Evolutionary conservation across 1,284 basidiomycete genomes (phyloP), one percentile per base, ranked within the genome.

Genomic region (Malassezia slooffiae): DNA sequence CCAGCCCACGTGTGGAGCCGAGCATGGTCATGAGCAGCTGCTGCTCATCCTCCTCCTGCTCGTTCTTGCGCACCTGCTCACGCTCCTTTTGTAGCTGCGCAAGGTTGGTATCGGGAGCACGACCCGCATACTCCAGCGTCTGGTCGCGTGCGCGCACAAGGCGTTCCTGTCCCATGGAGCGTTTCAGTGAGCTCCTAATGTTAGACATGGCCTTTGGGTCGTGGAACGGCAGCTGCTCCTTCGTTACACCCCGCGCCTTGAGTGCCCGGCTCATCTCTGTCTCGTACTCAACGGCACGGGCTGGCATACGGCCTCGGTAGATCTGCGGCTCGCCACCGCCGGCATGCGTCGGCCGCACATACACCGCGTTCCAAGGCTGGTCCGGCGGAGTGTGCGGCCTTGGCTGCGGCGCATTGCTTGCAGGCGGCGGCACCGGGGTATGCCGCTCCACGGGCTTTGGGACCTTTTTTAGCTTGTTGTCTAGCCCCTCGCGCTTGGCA

Each of bases 191-290:
- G 1, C 35, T 19, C 3, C 44, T 38, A 8, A 46, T 20, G 11
- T 41, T 20, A 17, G 27, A 20, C 44, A 46, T 46, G 27, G 45
- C 34, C 43, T 75, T 74, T 12, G 79, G 75, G 52, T 80, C 76
- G 3, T 74, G 59, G 0, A 73, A 24, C 3, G 59, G 55, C 0
- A 61, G 35, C 1, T 36, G 15, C 1, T 44, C 11, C 1, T 44
- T 28, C 10, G 53, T 48, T 15, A 64, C 21, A 1, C 57, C 60
- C 3, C 47, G 50, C 2, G 41, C 38, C 26, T 53, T 43, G 16
- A 62, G 48, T 19, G 56, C 52, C 16, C 19, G 27, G 3, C 50
- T 31, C 19, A 53, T 41, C 9, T 53, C 57, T 3, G 45, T 45
- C n/a, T 19, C 34, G 2, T 17, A 17, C 9, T 15, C 34, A 8